Conservation (phyloP, 805 yeast genomes). For the Diddensiella santjacobensis region DNA sequence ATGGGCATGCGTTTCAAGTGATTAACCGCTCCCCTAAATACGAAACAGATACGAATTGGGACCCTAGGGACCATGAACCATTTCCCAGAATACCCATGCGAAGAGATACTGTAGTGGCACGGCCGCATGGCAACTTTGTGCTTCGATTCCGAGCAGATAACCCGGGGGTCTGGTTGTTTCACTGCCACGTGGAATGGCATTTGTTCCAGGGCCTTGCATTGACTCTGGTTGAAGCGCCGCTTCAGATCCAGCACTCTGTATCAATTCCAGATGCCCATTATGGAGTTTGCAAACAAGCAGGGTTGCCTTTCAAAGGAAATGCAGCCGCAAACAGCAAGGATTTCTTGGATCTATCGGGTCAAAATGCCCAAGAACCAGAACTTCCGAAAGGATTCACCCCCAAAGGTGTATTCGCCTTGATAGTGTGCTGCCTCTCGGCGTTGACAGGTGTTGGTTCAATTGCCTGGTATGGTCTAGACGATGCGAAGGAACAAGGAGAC, state of each 20-base stretch:
- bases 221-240: constrained; percentile 77
- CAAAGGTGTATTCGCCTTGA: constrained; percentile 88
- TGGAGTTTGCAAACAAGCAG: constrained; percentile 54
- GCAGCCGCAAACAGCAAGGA: constrained; percentile 80
- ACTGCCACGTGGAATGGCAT: constrained; percentile 99
- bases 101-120: constrained; percentile 66
- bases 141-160: constrained; percentile 86
- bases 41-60: constrained; percentile 57
- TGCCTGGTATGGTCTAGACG: constrained; percentile 62
- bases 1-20: constrained; percentile 86
- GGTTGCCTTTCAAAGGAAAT: constrained; percentile 61
- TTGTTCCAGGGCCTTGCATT: constrained; percentile 88
- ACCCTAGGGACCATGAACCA: constrained; percentile 42
- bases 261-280: constrained; percentile 56
- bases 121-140: constrained; percentile 36
- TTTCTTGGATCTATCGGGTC: constrained; percentile 61
- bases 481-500: too few species aligned
- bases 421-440: constrained; percentile 82
- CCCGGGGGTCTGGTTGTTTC: constrained; percentile 99
- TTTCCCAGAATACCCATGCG: constrained; percentile 65
- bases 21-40: constrained; percentile 46
- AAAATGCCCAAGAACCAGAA: constrained; percentile 58
- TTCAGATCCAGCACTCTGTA: constrained; percentile 43
- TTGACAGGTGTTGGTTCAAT: constrained; percentile 72
- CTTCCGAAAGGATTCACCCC: constrained; percentile 91